Base-by-base conservation (phyloP, 148 eudicot genomes). In the Vaccinium corymbosum region DNA sequence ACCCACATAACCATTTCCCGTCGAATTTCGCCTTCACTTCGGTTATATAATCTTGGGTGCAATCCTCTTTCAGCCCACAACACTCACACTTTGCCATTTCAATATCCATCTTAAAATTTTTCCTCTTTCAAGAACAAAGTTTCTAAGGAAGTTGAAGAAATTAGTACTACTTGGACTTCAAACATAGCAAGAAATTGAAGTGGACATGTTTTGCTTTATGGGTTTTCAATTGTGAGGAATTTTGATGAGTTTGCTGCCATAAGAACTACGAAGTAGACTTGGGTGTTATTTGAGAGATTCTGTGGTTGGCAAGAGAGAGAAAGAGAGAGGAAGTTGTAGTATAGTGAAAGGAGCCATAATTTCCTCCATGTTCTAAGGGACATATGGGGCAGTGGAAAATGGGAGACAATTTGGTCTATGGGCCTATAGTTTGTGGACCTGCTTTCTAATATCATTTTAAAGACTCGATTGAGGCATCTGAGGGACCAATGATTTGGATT, bases 1-100 rank as follows among this genome's bases (percentile, higher is more conserved):
- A 51, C 81, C 98, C 98, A 78, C 98, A 94, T 15, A 94, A 87
- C 95, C 98, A 94, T 86, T 93, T 94, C 1, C 93, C 98, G 2
- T 90, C 88, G 71, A 94, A 94, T 25, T 90, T 89, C 2, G 91
- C 86, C 85, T 92, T 92, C 38, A 94, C 94, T 6, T 87, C 88
- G 13, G 80, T 87, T n/a, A 94, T 94, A 82, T 93, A 94, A 46
- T 91, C 93, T 55, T 78, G 87, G 17, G 98, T 94, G 86, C 98
- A 94, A 14, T 94, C 98, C 79, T 94, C 98, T 84, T 93, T 93
- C 53, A 94, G 55, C 46, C 94, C 95, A 85, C 98, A 94, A 70
- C 98, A 94, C 84, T 91, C 94, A 16, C 98, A 94, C 88, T 86
- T 93, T 2, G 81, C 95, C 83, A 88, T 1, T 76, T 92, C 93